Evolutionary conservation across 129 eudicot species (phyloP), one percentile per base, ranked within the genome.

Genomic region (Glebionis coronaria): DNA sequence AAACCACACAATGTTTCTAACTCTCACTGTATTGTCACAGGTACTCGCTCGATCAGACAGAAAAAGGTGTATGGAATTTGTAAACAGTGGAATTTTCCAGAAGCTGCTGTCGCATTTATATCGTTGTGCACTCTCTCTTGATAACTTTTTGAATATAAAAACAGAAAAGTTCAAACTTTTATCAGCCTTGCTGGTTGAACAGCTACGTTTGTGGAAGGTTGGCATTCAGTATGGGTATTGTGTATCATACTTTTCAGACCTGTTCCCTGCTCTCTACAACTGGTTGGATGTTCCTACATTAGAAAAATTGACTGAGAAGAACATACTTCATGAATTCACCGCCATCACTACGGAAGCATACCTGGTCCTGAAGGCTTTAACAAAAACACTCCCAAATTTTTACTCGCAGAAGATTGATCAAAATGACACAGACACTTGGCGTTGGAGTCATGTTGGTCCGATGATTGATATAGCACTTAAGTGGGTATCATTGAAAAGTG

Each of bases 161-260:
- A 79, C 51, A 31, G 92, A 89, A 52, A 75, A 83, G 15, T 84
- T 95, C 68, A 93, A 68, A 73, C 83, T 81, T 56, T 69, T 84
- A 49, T 89, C 99, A 42, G 68, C 85, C 4, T 75, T 93, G 73
- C 65, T 86, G 79, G 83, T 86, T 63, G 93, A 93, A 75, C 99
- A 88, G 69, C 75, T 93, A 55, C 85, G 97, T 27, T 75, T 88
- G 12, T 89, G 91, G 95, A 93, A 82, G 87, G 95, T 86, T 58
- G 86, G 94, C 80, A 60, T 89, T 63, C 74, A 63, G 28, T 77
- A 84, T 18, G 99, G 97, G 27, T 78, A 74, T 65, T 76, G 86
- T 49, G 65, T 78, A 49, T 84, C 97, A 66, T 63, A 74, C 65
- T 84, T 93, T 65, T 12, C 88, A n/a, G 92, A 81, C 66, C 69